Conservation (phyloP, 305 asterid species). For the Fraxinus floribunda region DNA sequence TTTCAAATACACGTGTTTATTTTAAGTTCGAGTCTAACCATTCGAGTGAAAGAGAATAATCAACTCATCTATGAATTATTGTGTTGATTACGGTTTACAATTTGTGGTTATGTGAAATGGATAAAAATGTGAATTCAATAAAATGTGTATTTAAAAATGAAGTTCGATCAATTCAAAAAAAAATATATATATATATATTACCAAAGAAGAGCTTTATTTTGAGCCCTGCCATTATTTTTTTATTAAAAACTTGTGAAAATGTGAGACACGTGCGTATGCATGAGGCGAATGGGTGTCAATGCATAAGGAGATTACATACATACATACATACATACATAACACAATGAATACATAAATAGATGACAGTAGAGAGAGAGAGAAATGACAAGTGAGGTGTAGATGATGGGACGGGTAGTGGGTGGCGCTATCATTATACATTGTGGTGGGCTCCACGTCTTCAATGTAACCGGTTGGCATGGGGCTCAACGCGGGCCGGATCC, state of each 20-base stretch:
- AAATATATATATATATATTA: no score
- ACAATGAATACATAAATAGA: background rate
- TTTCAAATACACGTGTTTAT: background rate
- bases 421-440: background rate
- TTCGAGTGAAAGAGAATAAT: no score
- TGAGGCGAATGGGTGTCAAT: no score
- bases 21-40: no score
- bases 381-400: background rate
- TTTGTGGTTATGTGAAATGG: background rate
- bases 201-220: background rate
- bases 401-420: background rate
- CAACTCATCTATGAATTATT: no score
- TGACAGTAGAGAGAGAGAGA: background rate
- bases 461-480: background rate
- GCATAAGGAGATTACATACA: no score
- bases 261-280: no score
- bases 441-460: background rate
- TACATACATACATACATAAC: no score
- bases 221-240: background rate
- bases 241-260: no score
- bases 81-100: no score
- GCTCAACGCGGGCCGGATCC: background rate
- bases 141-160: no score
- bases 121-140: no score
- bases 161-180: background rate